Percentiles rank a stretch among this genome's conserved stretches.
Conservation (phyloP, 2,329 filamentous ascomycete genomes). For the Daldinia sp. region DNA sequence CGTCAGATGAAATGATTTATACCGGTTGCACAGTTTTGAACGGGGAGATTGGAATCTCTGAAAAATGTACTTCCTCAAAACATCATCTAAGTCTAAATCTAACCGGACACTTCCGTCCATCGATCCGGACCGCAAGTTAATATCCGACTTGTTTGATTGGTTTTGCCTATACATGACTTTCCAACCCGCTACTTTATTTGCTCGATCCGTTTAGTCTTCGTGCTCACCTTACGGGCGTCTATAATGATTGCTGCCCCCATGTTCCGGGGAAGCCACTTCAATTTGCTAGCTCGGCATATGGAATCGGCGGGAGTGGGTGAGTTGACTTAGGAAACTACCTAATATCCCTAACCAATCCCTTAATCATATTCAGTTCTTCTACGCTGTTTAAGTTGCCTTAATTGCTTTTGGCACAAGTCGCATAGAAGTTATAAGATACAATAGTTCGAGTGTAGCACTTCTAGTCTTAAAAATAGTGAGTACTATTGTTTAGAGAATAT, state of each 20-base stretch:
- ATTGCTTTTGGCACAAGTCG: not conserved
- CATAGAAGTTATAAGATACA: not conserved
- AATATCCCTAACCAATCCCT: not conserved
- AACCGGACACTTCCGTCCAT: conserved; percentile 31
- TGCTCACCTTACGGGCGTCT: conserved; percentile 12
- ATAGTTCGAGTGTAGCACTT: not conserved
- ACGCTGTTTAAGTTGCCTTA: not conserved
- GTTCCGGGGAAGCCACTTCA: conserved; percentile 2
- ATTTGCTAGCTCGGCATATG: conserved; percentile 13
- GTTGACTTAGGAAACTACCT: not conserved
- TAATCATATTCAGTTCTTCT: not conserved
- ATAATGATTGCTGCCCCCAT: not conserved
- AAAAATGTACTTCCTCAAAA: conserved; percentile 10
- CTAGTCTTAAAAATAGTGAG: too few relatives aligned
- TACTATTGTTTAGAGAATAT: not conserved
- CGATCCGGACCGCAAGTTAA: conserved; percentile 33
- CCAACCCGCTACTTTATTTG: conserved; percentile 14
- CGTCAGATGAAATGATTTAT: conserved; percentile 15
- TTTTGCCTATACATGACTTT: conserved; percentile 14
- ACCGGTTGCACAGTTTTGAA: conserved; percentile 26
- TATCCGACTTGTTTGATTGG: conserved; percentile 29
- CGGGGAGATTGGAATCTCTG: conserved; percentile 18
- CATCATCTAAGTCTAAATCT: conserved; percentile 1
- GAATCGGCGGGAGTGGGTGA: not conserved
- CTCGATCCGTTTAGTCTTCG: conserved; percentile 8